These are phyloP conservation scores for Emergomyces pasteurianus DNA, from an alignment of 2,329 filamentous ascomycete species.

Conservation along the genomic window DNA sequence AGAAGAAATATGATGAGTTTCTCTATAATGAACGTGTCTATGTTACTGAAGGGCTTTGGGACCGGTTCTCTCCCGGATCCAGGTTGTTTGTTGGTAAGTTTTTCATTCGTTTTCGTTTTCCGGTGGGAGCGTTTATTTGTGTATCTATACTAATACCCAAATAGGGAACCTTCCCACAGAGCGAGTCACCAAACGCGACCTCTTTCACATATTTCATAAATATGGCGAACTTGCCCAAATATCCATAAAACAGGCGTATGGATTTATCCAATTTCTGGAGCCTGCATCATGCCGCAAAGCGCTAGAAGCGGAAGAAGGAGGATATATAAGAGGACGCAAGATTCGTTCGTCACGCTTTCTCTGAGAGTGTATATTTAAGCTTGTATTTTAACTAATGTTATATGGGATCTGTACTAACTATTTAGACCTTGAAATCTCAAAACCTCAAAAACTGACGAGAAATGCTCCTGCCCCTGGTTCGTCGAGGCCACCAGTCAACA, in stretches of 20 bases:
- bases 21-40: slow-evolving; percentile 40
- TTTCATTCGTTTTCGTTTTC: not conserved
- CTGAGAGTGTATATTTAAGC: slow-evolving; percentile 10
- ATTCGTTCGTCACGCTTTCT: slow-evolving; percentile 57
- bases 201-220: slow-evolving; percentile 79
- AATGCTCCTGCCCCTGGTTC: slow-evolving; percentile 28
- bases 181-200: slow-evolving; percentile 82
- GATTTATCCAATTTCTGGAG: slow-evolving; percentile 88
- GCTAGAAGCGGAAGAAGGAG: slow-evolving; percentile 65
- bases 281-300: slow-evolving; percentile 61
- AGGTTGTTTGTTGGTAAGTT: slow-evolving; percentile 38
- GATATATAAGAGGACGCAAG: slow-evolving; percentile 73
- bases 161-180: slow-evolving; percentile 84
- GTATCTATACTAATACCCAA: slow-evolving; percentile 7
- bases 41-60: slow-evolving; percentile 41
- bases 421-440: slow-evolving; percentile 78
- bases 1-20: slow-evolving; percentile 40
- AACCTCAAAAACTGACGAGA: slow-evolving; percentile 58
- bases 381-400: not conserved
- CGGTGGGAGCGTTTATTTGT: not conserved
- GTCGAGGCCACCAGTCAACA: slow-evolving; percentile 18
- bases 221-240: slow-evolving; percentile 87
- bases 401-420: slow-evolving; percentile 2
- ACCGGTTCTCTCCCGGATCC: slow-evolving; percentile 38
- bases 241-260: slow-evolving; percentile 91